Base-by-base conservation (phyloP, 1,139 yeast genomes). In the Kodamaea suecica region DNA sequence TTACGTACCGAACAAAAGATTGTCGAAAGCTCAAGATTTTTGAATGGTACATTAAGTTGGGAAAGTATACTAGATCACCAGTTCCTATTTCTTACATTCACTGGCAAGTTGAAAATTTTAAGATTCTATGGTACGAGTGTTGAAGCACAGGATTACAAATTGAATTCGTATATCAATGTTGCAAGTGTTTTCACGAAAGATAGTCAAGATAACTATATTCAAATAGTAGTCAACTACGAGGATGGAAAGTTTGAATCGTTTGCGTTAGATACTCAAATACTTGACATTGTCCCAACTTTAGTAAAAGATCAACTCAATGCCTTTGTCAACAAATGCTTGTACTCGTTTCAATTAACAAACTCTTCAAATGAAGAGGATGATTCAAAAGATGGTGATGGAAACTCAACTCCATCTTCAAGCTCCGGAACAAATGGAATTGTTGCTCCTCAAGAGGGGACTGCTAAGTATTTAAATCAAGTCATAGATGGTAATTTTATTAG, bases 401-500 rank as follows among this genome's bases (percentile, higher is more conserved):
- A n/a, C n/a, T n/a, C n/a, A n/a, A n/a, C n/a, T n/a, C n/a, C n/a
- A n/a, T n/a, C n/a, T n/a, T n/a, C n/a, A n/a, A n/a, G n/a, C n/a
- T n/a, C n/a, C n/a, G n/a, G n/a, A n/a, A n/a, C n/a, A n/a, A n/a
- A n/a, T n/a, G n/a, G n/a, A n/a, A n/a, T n/a, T n/a, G n/a, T n/a
- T n/a, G n/a, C n/a, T n/a, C 3, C 17, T 39, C 28, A 25, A 7
- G 43, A 38, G 14, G 30, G 35, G 4, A 39, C 49, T 16, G 43
- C 47, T 30, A 53, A 52, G 3, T 57, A 46, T 33, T 42, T 57
- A 21, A 55, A 48, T 23, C 50, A 49, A 6, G 43, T 46, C 3
- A 44, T 53, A 6, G 69, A 59, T 30, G 71, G 68, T 0, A 46
- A 47, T 15, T 50, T 64, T 21, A 41, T 53, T 3, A 51, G 52